Evolutionary conservation across 1,284 basidiomycete species (phyloP), one percentile per base, ranked within the genome.

Genomic region (Ceratobasidium sp.): DNA sequence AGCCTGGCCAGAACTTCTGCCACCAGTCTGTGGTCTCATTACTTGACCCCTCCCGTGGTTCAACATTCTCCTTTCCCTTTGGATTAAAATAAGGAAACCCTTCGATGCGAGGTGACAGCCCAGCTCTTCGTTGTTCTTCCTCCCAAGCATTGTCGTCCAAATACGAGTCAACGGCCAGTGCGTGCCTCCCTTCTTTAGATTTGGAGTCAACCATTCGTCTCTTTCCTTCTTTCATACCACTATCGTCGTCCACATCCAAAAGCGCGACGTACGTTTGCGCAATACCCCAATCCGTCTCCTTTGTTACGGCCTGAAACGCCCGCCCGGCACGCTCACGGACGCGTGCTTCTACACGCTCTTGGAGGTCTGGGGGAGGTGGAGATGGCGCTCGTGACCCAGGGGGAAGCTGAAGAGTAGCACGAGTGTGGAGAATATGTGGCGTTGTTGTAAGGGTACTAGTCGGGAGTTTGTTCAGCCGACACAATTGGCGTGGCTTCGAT

Each of bases 401-500:
- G 4, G 86, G 90, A 68, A 88, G 85, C 27, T 84, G 79, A 73
- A 93, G 81, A 77, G 83, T 86, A 0, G 84, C 83, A 19, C 90
- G 87, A 0, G 91, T 92, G 80, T 92, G 91, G 4, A 93, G 83
- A 19, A 92, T 82, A 78, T 92, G 90, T 1, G 92, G 91, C 0
- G 88, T 92, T 0, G 89, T 92, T 64, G 83, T 87, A 19, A 93
- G 82, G 0, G 90, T 89, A 77, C 86, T 90, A 0, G 84, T 81
- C 0, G 91, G 89, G 6, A 93, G 84, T 62, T 85, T 86, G 79
- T 93, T 93, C 24, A 91, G 80, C 22, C 82, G 85, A 79, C 90
- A 91, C 2, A 92, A 82, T 56, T 51, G 41, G 85, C 81, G 49
- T 85, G 85, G 31, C 84, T 87, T 90, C 91, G 77, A 6, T 1